Base-by-base conservation (phyloP, 2,329 filamentous ascomycete genomes). In the Mycosphaerelloides madeirae region DNA sequence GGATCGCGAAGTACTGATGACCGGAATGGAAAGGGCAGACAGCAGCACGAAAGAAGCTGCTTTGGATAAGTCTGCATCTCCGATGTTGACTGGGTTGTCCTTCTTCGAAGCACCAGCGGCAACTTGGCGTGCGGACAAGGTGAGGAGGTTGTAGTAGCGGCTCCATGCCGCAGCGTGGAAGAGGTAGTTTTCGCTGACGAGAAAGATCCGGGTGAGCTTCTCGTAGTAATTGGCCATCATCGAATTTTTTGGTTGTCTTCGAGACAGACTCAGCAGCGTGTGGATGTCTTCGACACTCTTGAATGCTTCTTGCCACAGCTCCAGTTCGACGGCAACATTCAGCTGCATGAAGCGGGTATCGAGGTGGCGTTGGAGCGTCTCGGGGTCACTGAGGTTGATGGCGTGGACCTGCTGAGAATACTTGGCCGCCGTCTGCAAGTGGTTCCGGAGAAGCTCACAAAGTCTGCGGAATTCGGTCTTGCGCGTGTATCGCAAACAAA, bases 181-280 rank as follows among this genome's bases (percentile, higher is more conserved):
- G 35, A 98, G 83, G 68, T 97, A 97, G 77, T 98, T 98, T 74
- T 97, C 93, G 68, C 91, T 95, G 56, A 97, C 93, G 52, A 98
- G 81, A 79, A 98, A 98, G 68, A 98, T 98, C 54, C 90, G 83
- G 31, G 93, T 96, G 46, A 98, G 83, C 75, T 97, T 97, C 78
- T 98, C 93, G 71, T 97, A 98, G 79, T 98, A 98, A 76, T 97
- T 98, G 72, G 93, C 93, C 93, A 98, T 98, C 93, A 98, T 97
- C 65, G 96, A 78, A 68, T 96, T 96, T 84, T 97, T 97, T 43
- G 93, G 85, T 31, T 90, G 90, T 44, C 93, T 87, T 80, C 97
- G 97, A 84, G 91, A 97, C 59, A 97, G 79, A 74, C 85, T 97
- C 57, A 98, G 82, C 43, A 98, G 81, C 40, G 90, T 97, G 74